Conservation (phyloP, 108 stramenopile species). For the Licmophora abbreviata region DNA sequence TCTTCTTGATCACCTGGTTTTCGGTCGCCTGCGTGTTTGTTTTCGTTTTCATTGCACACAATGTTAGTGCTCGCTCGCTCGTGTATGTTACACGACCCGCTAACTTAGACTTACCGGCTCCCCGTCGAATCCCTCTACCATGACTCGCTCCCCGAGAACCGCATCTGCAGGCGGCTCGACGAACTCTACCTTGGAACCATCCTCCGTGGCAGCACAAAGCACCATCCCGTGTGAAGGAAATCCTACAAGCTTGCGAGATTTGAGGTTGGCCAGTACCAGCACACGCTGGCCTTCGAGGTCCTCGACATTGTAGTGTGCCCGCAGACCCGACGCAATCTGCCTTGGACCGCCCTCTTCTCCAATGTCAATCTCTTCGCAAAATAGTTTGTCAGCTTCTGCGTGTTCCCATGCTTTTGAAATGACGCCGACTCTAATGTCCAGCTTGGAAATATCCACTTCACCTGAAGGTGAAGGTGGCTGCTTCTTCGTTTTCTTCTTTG, state of each 20-base stretch:
- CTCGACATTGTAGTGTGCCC: constrained; percentile 57
- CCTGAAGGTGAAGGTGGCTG: constrained; percentile 3
- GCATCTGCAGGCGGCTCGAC: constrained; percentile 78
- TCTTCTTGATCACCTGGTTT: constrained; percentile 84
- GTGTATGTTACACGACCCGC: constrained; percentile 11
- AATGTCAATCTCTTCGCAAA: constrained; percentile 91
- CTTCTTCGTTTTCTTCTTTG: constrained; percentile 18
- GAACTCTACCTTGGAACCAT: constrained; percentile 62
- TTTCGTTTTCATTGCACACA: background rate
- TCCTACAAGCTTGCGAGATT: constrained; percentile 73
- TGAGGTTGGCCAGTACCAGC: constrained; percentile 88
- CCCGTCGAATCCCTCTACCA: constrained; percentile 62
- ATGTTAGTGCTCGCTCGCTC: background rate
- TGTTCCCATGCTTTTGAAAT: constrained; percentile 87
- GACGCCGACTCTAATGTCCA: constrained; percentile 77
- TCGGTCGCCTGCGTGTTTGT: constrained; percentile 37
- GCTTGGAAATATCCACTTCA: constrained; percentile 48
- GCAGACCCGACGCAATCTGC: constrained; percentile 81
- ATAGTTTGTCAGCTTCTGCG: constrained; percentile 83
- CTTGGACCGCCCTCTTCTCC: constrained; percentile 77
- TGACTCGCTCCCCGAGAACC: constrained; percentile 65
- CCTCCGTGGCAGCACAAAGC: constrained; percentile 71
- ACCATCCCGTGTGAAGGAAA: constrained; percentile 92
- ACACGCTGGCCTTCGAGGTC: constrained; percentile 72
- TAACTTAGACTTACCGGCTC: constrained; percentile 21